Evolutionary conservation across 2,329 filamentous ascomycete genomes (phyloP), one percentile per base, ranked within the genome.

Genomic region (Chaetothyriales sp.): DNA sequence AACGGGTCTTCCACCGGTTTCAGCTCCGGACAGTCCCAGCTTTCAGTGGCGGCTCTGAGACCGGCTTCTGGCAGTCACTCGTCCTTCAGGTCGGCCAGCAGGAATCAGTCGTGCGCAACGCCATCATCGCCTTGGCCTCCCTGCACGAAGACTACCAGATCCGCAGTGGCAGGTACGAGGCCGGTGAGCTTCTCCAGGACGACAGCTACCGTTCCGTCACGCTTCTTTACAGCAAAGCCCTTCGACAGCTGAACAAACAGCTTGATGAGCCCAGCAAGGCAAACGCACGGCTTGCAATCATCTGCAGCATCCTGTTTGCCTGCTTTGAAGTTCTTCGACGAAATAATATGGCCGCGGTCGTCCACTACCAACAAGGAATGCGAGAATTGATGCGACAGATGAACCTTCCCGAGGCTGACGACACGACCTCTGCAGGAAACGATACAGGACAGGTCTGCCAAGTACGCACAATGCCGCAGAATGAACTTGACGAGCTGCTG

Each of bases 1-100:
- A 69, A 18, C 71, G 74, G 47, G 82, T 82, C 58, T 82, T 82
- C 59, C 73, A 79, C 51, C 65, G 81, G 10, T 83, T 83, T 58
- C 73, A 75, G 43, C 68, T 73, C 22, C 76, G 77, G 44, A 82
- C 81, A 0, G 77, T 79, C 1, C 74, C 67, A 46, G 78, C 81
- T 59, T 67, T 84, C 5, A 81, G 80, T 0, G 80, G 81, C 10
- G 83, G 80, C 61, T 84, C 84, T 54, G 77, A 83, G 60, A 76
- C 74, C 18, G 70, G 73, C 1, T 84, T 84, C 60, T 84, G 80
- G 80, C 79, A 73, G 0, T 70, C 73, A 44, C 73, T 75, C 32
- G 79, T 84, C 1, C 63, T 83, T 8, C 76, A 79, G 57, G 78
- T 80, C 62, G 82, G 78, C 49, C 78, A 83, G 56, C 70, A 71